Evolutionary conservation across 2,329 filamentous ascomycete species (phyloP).

Genomic region (Diplodia scrobiculata): DNA sequence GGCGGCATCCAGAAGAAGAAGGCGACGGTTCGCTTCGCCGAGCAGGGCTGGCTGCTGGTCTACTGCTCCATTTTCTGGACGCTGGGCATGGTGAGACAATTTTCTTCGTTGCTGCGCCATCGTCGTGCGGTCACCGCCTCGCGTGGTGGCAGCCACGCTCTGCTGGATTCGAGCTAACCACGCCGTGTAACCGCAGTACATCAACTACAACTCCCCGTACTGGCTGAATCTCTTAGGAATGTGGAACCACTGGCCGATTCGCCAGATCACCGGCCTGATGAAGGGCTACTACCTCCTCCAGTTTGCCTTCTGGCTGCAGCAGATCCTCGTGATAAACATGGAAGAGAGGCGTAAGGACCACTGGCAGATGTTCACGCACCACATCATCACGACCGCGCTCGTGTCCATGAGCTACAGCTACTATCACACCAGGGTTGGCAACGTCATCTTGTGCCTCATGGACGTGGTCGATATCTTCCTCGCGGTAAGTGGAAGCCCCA

Average conservation of each 20-base stretch:
- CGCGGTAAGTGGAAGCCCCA: conserved; percentile 62
- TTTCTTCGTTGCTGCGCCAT: background rate
- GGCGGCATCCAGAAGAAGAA: conserved; percentile 76
- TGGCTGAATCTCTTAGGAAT: conserved; percentile 75
- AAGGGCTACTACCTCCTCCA: conserved; percentile 92
- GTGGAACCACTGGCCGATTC: conserved; percentile 82
- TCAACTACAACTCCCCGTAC: conserved; percentile 76
- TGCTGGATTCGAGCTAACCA: conserved; percentile 8
- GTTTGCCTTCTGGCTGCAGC: conserved; percentile 90
- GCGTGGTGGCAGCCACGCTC: conserved; percentile 1
- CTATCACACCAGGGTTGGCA: conserved; percentile 82
- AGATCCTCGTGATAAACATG: conserved; percentile 90
- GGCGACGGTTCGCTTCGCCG: conserved; percentile 78
- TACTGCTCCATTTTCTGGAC: conserved; percentile 84
- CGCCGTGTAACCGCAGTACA: conserved; percentile 60
- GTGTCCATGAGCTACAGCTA: conserved; percentile 83
- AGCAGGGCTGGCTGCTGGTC: conserved; percentile 87
- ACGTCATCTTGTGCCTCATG: conserved; percentile 87
- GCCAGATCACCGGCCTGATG: conserved; percentile 71
- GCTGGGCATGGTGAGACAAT: conserved; percentile 68
- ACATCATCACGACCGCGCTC: conserved; percentile 82
- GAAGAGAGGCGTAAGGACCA: conserved; percentile 94
- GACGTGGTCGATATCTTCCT: conserved; percentile 88
- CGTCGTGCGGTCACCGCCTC: background rate
- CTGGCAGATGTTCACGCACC: conserved; percentile 93